Conservation (phyloP, 2,329 filamentous ascomycete genomes). For the Colletotrichum endophyticum region DNA sequence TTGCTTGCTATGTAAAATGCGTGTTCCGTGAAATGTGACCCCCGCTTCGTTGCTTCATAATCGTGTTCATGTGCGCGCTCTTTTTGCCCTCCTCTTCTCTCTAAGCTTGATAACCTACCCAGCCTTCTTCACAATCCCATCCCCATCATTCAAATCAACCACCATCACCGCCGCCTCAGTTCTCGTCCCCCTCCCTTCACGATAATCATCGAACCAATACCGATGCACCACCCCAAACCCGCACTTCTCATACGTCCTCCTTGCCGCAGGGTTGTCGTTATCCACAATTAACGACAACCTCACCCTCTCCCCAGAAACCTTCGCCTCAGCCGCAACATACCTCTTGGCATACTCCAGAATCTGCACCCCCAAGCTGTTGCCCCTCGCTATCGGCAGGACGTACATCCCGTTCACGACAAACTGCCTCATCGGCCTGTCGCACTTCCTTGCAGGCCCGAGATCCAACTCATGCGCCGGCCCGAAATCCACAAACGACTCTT, state of each 20-base stretch:
- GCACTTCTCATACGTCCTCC: not conserved
- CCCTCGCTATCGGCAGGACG: not conserved
- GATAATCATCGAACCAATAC: constrained; percentile 15
- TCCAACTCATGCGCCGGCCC: not conserved
- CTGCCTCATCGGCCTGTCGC: not conserved
- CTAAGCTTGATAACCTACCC: not conserved
- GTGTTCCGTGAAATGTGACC: not conserved
- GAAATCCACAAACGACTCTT: not conserved
- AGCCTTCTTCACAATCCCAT: not conserved
- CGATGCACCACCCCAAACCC: constrained; percentile 4
- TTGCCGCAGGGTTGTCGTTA: not conserved
- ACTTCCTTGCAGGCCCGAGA: not conserved
- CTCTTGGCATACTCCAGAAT: not conserved
- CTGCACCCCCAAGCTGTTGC: not conserved
- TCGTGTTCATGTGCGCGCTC: not conserved
- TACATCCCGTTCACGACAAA: constrained; percentile 15
- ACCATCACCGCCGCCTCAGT: constrained; percentile 17
- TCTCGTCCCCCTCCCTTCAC: not conserved
- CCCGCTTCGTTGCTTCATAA: not conserved
- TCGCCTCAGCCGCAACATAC: not conserved
- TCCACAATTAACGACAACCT: not conserved
- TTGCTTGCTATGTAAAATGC: not conserved
- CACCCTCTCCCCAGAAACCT: not conserved
- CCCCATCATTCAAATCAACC: not conserved
- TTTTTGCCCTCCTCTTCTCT: not conserved